Conservation (phyloP, 805 yeast species). For the Phaffomyces antillensis region DNA sequence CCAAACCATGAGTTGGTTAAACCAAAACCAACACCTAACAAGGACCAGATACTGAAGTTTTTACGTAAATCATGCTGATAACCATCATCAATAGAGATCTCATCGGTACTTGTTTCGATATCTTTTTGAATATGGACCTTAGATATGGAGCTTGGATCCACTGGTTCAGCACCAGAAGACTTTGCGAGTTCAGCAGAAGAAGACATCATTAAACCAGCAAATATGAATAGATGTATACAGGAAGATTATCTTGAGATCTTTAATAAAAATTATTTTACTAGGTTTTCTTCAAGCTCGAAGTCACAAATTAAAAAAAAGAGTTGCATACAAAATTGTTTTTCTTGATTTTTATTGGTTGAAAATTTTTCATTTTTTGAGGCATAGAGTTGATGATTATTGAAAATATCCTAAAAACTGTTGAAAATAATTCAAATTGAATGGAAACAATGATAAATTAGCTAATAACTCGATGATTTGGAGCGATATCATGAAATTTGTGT, state of each 20-base stretch:
- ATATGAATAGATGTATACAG: no score
- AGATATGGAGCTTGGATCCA: background rate
- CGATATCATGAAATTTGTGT: background rate
- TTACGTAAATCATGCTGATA: conserved; percentile 14
- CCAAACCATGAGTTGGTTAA: conserved; percentile 56
- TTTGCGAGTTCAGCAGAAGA: background rate
- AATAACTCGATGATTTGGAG: background rate
- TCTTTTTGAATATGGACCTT: background rate
- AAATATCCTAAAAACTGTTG: background rate
- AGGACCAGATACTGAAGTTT: conserved; percentile 35
- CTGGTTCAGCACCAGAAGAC: background rate
- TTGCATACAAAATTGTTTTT: background rate
- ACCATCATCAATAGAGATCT: conserved; percentile 7
- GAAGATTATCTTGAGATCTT: no score
- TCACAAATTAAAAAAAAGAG: no score
- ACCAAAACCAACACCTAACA: conserved; percentile 52
- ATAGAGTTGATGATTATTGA: background rate
- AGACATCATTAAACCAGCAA: no score
- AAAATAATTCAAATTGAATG: background rate
- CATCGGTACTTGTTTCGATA: background rate
- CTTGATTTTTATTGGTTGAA: background rate
- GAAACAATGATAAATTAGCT: background rate
- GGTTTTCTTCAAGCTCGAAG: no score
- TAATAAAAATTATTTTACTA: no score
- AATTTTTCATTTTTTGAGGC: background rate